Base-by-base conservation (phyloP, 2,329 filamentous ascomycete genomes). In the Sphaerulina populicola region DNA sequence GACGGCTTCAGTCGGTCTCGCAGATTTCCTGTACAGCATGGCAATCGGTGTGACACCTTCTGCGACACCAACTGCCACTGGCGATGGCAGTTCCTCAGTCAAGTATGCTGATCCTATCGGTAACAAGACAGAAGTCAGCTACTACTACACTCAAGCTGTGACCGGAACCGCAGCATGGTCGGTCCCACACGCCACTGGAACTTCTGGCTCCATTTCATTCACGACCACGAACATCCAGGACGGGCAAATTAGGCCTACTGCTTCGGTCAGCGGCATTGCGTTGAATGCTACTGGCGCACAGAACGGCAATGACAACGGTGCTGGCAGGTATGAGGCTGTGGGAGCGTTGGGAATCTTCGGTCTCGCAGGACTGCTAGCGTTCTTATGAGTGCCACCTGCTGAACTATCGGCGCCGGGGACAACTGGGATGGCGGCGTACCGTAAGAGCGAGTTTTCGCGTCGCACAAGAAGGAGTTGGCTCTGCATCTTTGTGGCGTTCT, bases 51-150 rank as follows among this genome's bases (percentile, higher is more conserved):
- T 52, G 12, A 35, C 31, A n/a, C 31, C 31, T 11, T 11, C 31
- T 35, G 31, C 1, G 14, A 33, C 7, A 6, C 18, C 11, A 43
- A 8, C 29, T 29, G 31, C 35, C 14, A 45, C 45, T 3, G 42
- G 31, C 4, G 23, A 15, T 7, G 39, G 18, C 56, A 57, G 15
- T 12, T 9, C 15, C 8, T 41, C 39, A 8, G 38, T 43, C 37
- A 42, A 41, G 23, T 49, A 42, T 47, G 59, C 58, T 23, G 63
- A 65, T 46, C 59, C 63, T 7, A 57, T 65, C 29, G 61, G 58
- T 21, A 62, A 61, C 47, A 53, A 56, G 43, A 65, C 63, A 12
- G 63, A 53, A 6, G 60, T 63, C n/a, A 60, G 57, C 35, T 51
- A 54, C 9, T 65, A 65, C 48, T 64, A 44, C 49, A 65, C 61